Base-by-base conservation (phyloP, 768 basidiomycete species). In the Tricholoma flavovirens region DNA sequence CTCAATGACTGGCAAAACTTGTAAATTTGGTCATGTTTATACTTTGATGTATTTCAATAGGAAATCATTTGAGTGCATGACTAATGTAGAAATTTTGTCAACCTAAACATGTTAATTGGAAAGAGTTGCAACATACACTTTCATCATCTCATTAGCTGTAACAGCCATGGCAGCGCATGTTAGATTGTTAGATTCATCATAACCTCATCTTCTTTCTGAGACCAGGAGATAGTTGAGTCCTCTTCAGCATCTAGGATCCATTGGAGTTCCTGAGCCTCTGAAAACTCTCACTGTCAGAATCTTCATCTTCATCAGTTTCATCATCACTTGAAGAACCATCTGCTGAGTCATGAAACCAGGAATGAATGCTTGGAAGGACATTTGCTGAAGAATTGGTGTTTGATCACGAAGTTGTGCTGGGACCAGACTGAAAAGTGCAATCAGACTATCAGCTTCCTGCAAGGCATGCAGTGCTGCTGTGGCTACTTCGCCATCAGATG, bases 401-500 rank as follows among this genome's bases (percentile, higher is more conserved):
- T 9, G 14, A 14, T 7, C 19, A 14, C 8, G 40, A 7, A 42
- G 14, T 42, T 42, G n/a, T 14, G 5, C 40, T 7, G 40, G 40
- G n/a, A 42, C 40, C 10, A 42, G 5, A 14, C 68, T 64, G 15
- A 65, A 58, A 9, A 68, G 54, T 4, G 36, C 53, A 35, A 66
- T 54, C 1, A 70, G 49, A 30, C 48, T 56, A 17, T 66, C 59
- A n/a, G 62, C 64, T 32, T 70, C 65, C 9, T 55, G 53, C 9
- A 55, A 59, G 8, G 67, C 67, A 1, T 19, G 6, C 10, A 9
- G 40, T 2, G 40, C 40, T 14, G 40, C 40, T 3, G 32, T 29
- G 1, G 45, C 33, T 2, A 69, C 67, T 22, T 69, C 64, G 6
- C 9, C n/a, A 38, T 70, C 60, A 1, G 65, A 51, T 29, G 64